phyloP scores from a whole-genome alignment of 129 eudicot genomes.

The Flaveria sonorensis region DNA sequence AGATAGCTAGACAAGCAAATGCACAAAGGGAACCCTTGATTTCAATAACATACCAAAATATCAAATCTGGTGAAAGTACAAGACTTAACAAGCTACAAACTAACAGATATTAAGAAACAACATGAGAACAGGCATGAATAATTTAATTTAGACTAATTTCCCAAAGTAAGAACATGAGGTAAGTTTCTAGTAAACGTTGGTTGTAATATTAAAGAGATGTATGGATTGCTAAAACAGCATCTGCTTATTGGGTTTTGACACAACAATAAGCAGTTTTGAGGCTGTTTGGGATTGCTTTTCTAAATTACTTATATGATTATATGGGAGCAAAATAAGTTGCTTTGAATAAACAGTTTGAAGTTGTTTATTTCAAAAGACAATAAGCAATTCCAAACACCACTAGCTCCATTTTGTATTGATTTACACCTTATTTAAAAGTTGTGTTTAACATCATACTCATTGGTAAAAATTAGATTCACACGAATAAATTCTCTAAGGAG shows the following conservation, averaged over 20 bases:
- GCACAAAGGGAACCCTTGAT: not conserved
- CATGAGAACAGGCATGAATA: not conserved
- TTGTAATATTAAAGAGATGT: not conserved
- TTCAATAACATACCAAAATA: constrained; percentile 1
- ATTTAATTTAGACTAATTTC: not conserved
- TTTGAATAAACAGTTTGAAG: not conserved
- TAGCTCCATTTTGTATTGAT: not conserved
- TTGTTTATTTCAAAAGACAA: not conserved
- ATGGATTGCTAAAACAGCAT: not conserved
- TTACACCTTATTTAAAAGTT: no score
- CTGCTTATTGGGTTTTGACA: not conserved
- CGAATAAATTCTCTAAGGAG: not conserved
- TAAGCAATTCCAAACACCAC: not conserved
- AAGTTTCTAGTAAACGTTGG: not conserved
- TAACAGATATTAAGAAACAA: not conserved
- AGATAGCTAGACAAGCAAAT: not conserved
- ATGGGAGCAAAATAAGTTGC: not conserved
- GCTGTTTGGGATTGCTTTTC: not conserved
- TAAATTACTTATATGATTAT: not conserved
- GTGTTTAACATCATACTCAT: not conserved
- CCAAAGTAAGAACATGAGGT: not conserved
- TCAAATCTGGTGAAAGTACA: not conserved
- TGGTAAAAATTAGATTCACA: not conserved
- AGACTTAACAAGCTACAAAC: not conserved
- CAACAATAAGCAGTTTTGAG: not conserved